These are phyloP conservation scores for Neobulgaria alba DNA, from an alignment of 2,329 filamentous ascomycete species.

Conservation along the genomic window DNA sequence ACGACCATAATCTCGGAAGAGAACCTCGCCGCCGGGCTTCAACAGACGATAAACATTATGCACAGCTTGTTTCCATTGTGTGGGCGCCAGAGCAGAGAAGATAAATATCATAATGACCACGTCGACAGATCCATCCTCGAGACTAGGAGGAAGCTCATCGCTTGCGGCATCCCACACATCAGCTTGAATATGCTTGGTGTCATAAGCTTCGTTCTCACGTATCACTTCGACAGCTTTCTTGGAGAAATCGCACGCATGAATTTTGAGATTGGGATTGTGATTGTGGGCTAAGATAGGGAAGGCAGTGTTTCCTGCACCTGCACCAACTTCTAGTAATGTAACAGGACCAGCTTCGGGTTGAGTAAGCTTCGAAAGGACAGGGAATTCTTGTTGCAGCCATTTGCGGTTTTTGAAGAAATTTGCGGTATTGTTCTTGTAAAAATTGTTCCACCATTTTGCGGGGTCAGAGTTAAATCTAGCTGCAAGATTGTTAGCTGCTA, in stretches of 20 bases:
- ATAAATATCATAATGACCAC: slow-evolving; percentile 94
- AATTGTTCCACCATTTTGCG: slow-evolving; percentile 95
- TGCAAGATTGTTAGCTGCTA: slow-evolving; percentile 36
- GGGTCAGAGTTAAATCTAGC: slow-evolving; percentile 82
- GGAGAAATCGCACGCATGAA: slow-evolving; percentile 95
- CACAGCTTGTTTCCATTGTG: slow-evolving; percentile 77
- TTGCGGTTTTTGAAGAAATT: slow-evolving; percentile 99
- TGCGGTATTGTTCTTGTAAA: slow-evolving; percentile 94
- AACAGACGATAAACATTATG: slow-evolving; percentile 72
- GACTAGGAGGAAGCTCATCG: slow-evolving; percentile 63
- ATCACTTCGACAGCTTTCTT: slow-evolving; percentile 94
- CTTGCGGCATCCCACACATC: slow-evolving; percentile 91
- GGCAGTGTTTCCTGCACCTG: slow-evolving; percentile 91
- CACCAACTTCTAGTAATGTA: slow-evolving; percentile 80
- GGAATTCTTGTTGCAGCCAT: slow-evolving; percentile 95
- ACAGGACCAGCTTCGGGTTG: slow-evolving; percentile 58
- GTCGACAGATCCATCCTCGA: slow-evolving; percentile 75
- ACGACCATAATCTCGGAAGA: slow-evolving; percentile 94
- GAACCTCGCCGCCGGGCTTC: slow-evolving; percentile 85
- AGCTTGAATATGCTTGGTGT: slow-evolving; percentile 63
- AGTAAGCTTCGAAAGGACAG: slow-evolving; percentile 71
- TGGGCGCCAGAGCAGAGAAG: slow-evolving; percentile 81
- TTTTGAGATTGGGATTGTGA: slow-evolving; percentile 68
- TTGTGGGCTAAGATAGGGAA: slow-evolving; percentile 85
- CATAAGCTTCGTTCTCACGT: slow-evolving; percentile 68